These are phyloP conservation scores for Diaporthe velutina DNA, from an alignment of 2,329 filamentous ascomycete species.

Conservation along the genomic window DNA sequence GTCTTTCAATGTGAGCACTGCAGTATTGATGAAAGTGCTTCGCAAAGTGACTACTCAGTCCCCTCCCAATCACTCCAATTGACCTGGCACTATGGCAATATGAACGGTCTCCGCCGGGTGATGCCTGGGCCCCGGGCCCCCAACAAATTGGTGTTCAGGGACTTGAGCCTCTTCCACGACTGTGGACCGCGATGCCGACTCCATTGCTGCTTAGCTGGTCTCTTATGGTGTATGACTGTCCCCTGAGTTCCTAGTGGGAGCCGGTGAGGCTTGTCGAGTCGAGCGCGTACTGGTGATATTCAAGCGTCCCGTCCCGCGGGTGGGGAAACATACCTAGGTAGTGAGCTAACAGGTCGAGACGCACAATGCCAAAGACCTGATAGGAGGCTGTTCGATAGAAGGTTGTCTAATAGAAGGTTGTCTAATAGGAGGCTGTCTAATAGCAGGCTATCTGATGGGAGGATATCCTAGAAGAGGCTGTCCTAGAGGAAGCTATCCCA, in stretches of 20 bases:
- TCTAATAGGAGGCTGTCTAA: too few relatives aligned
- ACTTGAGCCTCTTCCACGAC: not conserved
- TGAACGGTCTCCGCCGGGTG: not conserved
- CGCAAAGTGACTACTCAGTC: not conserved
- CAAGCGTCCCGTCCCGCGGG: slow-evolving; percentile 6
- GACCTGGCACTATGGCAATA: not conserved
- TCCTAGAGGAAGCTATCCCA: too few relatives aligned
- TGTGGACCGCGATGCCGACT: not conserved
- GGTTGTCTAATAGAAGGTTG: too few relatives aligned
- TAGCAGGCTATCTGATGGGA: too few relatives aligned
- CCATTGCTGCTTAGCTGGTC: slow-evolving; percentile 33
- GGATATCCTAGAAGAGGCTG: too few relatives aligned
- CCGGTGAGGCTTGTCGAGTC: not conserved
- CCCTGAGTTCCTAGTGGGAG: slow-evolving; percentile 22
- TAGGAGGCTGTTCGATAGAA: too few relatives aligned
- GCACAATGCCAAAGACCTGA: too few relatives aligned
- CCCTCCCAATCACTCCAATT: not conserved
- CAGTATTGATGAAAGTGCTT: not conserved
- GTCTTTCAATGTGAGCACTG: not conserved
- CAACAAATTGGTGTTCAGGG: too few relatives aligned
- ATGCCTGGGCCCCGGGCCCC: too few relatives aligned
- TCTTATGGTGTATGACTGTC: slow-evolving; percentile 34
- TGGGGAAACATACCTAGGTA: slow-evolving; percentile 41
- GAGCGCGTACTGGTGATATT: not conserved
- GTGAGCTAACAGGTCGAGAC: slow-evolving; percentile 47